Percentiles rank a stretch among this genome's conserved stretches.
These are phyloP conservation scores for Kwoniella sp. DNA, from an alignment of 768 basidiomycete genomes.

Conservation along the genomic window DNA sequence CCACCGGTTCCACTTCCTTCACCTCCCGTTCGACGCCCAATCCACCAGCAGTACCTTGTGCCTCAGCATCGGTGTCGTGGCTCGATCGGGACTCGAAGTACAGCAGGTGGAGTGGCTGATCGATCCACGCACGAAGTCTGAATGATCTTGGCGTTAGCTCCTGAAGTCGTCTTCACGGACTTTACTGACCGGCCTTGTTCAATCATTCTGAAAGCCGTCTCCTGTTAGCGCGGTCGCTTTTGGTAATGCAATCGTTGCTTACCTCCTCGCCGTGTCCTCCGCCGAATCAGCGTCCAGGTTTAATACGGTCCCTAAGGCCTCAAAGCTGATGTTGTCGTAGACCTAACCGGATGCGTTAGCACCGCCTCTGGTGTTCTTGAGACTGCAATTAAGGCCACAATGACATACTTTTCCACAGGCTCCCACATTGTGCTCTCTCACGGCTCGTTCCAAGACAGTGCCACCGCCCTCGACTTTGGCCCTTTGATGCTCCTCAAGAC, in stretches of 20 bases:
- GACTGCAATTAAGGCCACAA: neutral
- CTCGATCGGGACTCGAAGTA: slow-evolving; percentile 74
- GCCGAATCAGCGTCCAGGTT: slow-evolving; percentile 87
- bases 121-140: slow-evolving; percentile 77
- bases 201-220: slow-evolving; percentile 73
- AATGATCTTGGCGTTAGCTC: neutral
- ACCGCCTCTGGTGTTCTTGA: neutral
- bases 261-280: slow-evolving; percentile 82
- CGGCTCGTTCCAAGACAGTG: slow-evolving; percentile 92
- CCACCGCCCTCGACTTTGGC: slow-evolving; percentile 85
- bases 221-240: neutral
- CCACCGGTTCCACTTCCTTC: slow-evolving; percentile 69
- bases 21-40: slow-evolving; percentile 81
- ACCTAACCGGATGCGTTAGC: slow-evolving; percentile 49
- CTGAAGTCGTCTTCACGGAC: neutral
- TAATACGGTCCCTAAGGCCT: slow-evolving; percentile 82
- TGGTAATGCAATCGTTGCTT: too few relatives aligned
- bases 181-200: slow-evolving; percentile 71
- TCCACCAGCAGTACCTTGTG: slow-evolving; percentile 90
- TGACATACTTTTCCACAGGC: slow-evolving; percentile 76
- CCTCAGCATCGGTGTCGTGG: slow-evolving; percentile 72
- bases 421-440: slow-evolving; percentile 97
- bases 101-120: slow-evolving; percentile 91
- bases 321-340: slow-evolving; percentile 95
- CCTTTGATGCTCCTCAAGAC: slow-evolving; percentile 85